Conservation (phyloP, 2,329 filamentous ascomycete genomes). For the Byssoonygena ceratinophila region DNA sequence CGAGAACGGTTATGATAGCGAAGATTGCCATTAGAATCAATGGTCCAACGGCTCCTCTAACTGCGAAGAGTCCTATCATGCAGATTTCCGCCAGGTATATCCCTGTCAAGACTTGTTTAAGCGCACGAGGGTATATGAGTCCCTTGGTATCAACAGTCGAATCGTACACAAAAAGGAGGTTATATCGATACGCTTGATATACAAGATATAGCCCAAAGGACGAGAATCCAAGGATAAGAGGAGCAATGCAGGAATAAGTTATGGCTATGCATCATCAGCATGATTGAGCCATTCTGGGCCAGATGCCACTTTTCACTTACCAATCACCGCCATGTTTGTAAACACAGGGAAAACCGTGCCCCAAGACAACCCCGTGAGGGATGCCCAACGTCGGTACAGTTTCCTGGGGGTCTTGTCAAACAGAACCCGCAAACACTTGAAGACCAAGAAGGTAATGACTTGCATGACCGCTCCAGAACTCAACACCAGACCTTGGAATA, state of each 20-base stretch:
- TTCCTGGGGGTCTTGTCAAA: conserved; percentile 64
- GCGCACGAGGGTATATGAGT: conserved; percentile 71
- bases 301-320: conserved; percentile 36
- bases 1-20: conserved; percentile 61
- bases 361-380: conserved; percentile 66
- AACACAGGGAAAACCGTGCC: conserved; percentile 67
- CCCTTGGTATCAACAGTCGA: conserved; percentile 76
- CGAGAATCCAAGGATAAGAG: conserved; percentile 71
- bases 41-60: conserved; percentile 53
- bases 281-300: no score
- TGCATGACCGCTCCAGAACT: conserved; percentile 65
- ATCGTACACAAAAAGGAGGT: conserved; percentile 76
- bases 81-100: conserved; percentile 75
- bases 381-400: conserved; percentile 64
- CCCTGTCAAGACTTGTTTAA: conserved; percentile 74
- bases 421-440: conserved; percentile 60
- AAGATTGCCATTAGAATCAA: conserved; percentile 67
- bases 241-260: conserved; percentile 77
- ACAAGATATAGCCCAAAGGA: conserved; percentile 67
- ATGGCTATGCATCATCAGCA: conserved; percentile 46
- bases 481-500: conserved; percentile 75
- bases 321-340: conserved; percentile 74
- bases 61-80: conserved; percentile 72
- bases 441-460: conserved; percentile 59
- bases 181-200: conserved; percentile 82